Percentiles rank a stretch among this genome's conserved stretches.
Conservation (phyloP, 306 rosid species). For the Senna tora region DNA sequence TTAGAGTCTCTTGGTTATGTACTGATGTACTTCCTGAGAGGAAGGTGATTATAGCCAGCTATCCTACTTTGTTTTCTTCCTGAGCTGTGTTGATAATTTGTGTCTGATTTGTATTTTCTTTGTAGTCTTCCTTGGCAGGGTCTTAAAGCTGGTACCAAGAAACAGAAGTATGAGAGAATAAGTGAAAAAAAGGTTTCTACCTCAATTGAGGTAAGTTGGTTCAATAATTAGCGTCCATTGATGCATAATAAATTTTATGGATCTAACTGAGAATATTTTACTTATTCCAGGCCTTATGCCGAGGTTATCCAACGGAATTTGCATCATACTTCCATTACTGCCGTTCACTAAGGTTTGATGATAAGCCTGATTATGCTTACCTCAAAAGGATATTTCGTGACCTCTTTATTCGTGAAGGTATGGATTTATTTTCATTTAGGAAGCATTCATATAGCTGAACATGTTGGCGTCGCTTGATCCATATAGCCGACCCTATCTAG, state of each 20-base stretch:
- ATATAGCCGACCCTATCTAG: too few relatives aligned
- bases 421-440: slow-evolving; percentile 10
- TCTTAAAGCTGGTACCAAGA: slow-evolving; percentile 86
- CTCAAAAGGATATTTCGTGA: slow-evolving; percentile 85
- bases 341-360: slow-evolving; percentile 85
- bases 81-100: slow-evolving; percentile 18
- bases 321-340: slow-evolving; percentile 91
- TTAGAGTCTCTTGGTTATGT: slow-evolving; percentile 91
- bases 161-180: slow-evolving; percentile 81
- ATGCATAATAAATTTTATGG: background rate
- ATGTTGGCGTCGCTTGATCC: too few relatives aligned
- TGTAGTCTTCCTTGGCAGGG: slow-evolving; percentile 95
- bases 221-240: slow-evolving; percentile 1
- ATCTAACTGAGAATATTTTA: slow-evolving; percentile 31
- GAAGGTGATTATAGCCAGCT: slow-evolving; percentile 64
- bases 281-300: slow-evolving; percentile 73
- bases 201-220: slow-evolving; percentile 67
- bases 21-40: slow-evolving; percentile 83
- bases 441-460: slow-evolving; percentile 14
- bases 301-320: slow-evolving; percentile 86
- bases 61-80: slow-evolving; percentile 32
- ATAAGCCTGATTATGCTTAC: slow-evolving; percentile 88
- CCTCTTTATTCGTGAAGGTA: slow-evolving; percentile 89
- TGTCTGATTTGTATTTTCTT: slow-evolving; percentile 35
- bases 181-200: slow-evolving; percentile 88